A percentile compares a stretch with the other conserved stretches of the same genome.
These are phyloP conservation scores for Chamaecyparis obtusa DNA, from an alignment of 75 land plant genomes.

Conservation along the genomic window DNA sequence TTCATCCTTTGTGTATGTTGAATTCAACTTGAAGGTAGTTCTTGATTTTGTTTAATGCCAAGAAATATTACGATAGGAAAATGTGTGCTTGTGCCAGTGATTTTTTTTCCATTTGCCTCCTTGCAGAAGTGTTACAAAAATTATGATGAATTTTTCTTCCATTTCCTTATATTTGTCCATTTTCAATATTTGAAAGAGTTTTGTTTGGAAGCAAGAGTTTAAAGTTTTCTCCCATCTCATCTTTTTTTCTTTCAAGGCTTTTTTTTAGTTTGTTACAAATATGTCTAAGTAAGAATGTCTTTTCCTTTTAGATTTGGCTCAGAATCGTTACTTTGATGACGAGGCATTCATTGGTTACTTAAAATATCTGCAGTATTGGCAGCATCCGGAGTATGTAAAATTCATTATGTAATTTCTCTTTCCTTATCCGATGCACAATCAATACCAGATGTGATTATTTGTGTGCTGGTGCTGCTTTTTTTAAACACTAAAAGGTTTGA, in stretches of 20 bases:
- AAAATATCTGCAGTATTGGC: conserved; percentile 95
- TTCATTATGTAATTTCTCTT: conserved; percentile 73
- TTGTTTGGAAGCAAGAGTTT: neutral
- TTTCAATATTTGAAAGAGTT: neutral
- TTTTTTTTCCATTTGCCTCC: neutral
- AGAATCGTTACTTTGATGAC: conserved; percentile 96
- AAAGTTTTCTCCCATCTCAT: neutral
- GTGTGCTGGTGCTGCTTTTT: neutral
- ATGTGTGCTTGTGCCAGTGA: neutral
- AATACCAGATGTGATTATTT: neutral
- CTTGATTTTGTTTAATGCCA: neutral
- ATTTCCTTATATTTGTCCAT: neutral
- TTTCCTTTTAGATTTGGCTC: conserved; percentile 77
- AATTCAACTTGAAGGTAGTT: neutral
- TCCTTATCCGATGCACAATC: neutral
- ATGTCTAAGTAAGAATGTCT: neutral
- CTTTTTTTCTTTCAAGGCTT: neutral
- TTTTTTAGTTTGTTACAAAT: neutral
- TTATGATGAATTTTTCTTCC: neutral
- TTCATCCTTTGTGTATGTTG: neutral
- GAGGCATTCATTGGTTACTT: conserved; percentile 96
- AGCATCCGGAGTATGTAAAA: conserved; percentile 82
- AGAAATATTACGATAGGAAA: neutral
- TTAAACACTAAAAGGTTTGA: neutral
- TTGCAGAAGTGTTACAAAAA: neutral